Percentiles rank a stretch among this genome's conserved stretches.
phyloP scores from a whole-genome alignment of 2,329 filamentous ascomycete species.

The Penicillium sp. region DNA sequence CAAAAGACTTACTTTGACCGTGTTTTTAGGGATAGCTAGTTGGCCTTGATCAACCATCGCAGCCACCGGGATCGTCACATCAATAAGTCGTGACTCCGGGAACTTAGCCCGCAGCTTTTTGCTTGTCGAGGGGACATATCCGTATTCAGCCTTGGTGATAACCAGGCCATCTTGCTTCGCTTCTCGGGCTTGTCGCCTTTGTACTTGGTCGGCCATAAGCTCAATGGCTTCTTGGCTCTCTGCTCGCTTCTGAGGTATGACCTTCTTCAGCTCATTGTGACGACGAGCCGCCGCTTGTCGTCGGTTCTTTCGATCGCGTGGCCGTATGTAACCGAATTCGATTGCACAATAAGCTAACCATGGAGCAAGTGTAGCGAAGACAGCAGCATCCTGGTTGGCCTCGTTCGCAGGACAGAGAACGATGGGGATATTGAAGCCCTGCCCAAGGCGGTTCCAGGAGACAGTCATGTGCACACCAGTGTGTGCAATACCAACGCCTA shows the following conservation, averaged over 20 bases:
- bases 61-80: conserved; percentile 48
- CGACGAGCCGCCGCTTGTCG: conserved; percentile 35
- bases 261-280: conserved; percentile 38
- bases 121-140: conserved; percentile 30
- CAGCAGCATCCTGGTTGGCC: conserved; percentile 35
- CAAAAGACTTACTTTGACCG: conserved; percentile 34
- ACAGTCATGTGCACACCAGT: conserved; percentile 40
- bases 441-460: conserved; percentile 44
- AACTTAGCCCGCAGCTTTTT: conserved; percentile 24
- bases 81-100: conserved; percentile 30
- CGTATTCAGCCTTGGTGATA: conserved; percentile 44
- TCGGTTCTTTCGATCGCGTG: conserved; percentile 37
- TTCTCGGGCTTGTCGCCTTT: conserved; percentile 39
- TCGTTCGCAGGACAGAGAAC: conserved; percentile 36
- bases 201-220: conserved; percentile 43
- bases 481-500: conserved; percentile 40
- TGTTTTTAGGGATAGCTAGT: conserved; percentile 37
- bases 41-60: conserved; percentile 46
- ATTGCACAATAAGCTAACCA: conserved; percentile 42
- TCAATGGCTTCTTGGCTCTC: conserved; percentile 43
- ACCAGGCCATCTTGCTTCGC: conserved; percentile 37
- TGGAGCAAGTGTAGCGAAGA: conserved; percentile 38
- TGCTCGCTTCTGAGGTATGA: conserved; percentile 35
- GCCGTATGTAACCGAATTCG: conserved; percentile 45
- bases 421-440: conserved; percentile 42